Evolutionary conservation across 768 basidiomycete species (phyloP), one percentile per base, ranked within the genome.

Genomic region (Phlebiopsis flavidoalba): DNA sequence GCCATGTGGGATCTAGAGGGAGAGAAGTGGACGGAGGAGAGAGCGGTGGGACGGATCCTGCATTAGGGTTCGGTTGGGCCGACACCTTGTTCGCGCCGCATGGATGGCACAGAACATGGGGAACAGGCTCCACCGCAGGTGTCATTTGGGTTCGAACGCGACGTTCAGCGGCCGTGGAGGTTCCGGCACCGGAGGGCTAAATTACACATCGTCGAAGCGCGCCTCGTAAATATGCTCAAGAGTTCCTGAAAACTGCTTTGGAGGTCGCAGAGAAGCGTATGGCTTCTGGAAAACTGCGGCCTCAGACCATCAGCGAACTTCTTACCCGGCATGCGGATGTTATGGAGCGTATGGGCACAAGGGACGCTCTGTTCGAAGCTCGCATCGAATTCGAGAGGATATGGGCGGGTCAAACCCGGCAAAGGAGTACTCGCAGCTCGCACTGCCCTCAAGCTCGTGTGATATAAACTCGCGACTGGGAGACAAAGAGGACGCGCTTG

Each of bases 41-140:
- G 15, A 51, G 43, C 35, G 86, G 85, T 5, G 90, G 89, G 51
- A 91, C 89, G n/a, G 88, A 91, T 70, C 79, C 86, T 4, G 81
- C 74, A n/a, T 73, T 91, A 8, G 86, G 88, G 2, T 78, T 82
- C n/a, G 67, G 76, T 74, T 65, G 87, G n/a, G 79, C 21, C 75
- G 87, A 26, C 84, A 87, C 69, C 78, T 81, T 46, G 72, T 88
- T 0, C 84, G 89, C 36, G 79, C 81, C 33, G 87, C 89, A 12
- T 92, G 89, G 88, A 84, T 87, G 73, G 82, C 83, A 0, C 79
- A 83, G 60, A 76, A 87, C 63, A n/a, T 88, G 88, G 86, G 84
- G 83, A 17, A 74, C 76, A 10, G 81, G 80, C 7, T 71, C 75
- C 19, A 72, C 66, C 45, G 71, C 71, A 5, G 72, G 72, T 56